Conservation (phyloP, 495 filamentous ascomycete species). For the Neurospora sp. region DNA sequence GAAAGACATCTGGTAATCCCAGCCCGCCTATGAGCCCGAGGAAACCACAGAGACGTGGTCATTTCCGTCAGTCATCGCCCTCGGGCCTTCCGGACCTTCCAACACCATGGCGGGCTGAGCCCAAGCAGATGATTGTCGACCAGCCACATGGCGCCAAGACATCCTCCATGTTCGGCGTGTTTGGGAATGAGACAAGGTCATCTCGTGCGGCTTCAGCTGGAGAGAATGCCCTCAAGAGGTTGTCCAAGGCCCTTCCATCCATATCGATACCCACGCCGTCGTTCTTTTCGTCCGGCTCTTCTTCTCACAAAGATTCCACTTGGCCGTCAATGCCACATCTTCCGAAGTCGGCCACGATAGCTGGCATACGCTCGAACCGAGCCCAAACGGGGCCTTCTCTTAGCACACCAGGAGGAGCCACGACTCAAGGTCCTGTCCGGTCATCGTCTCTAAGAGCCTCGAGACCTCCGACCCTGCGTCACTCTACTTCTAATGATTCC, state of each 20-base stretch:
- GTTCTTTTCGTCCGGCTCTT: constrained; percentile 30
- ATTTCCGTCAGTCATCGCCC: background rate
- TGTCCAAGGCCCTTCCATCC: constrained; percentile 41
- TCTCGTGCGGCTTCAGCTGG: constrained; percentile 32
- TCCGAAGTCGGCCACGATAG: background rate
- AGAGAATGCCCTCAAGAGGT: constrained; percentile 35
- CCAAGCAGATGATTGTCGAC: constrained; percentile 32
- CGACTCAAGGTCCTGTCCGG: background rate
- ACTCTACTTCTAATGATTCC: constrained; percentile 67
- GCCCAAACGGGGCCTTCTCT: background rate
- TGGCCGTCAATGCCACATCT: constrained; percentile 1
- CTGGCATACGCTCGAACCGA: background rate
- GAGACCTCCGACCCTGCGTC: constrained; percentile 34
- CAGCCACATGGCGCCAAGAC: constrained; percentile 18
- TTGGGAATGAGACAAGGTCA: constrained; percentile 21
- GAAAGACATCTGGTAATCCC: background rate
- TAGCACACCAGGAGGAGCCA: background rate
- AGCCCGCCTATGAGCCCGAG: constrained; percentile 6
- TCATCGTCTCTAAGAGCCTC: constrained; percentile 3
- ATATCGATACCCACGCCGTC: constrained; percentile 43
- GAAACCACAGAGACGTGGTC: constrained; percentile 4
- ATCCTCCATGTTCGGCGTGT: constrained; percentile 30
- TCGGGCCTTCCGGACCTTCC: constrained; percentile 25
- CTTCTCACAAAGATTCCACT: constrained; percentile 16
- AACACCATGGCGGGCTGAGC: constrained; percentile 43